Evolutionary conservation across 2,329 filamentous ascomycete genomes (phyloP), one percentile per base, ranked within the genome.

Genomic region (Pezicula neosporulosa): DNA sequence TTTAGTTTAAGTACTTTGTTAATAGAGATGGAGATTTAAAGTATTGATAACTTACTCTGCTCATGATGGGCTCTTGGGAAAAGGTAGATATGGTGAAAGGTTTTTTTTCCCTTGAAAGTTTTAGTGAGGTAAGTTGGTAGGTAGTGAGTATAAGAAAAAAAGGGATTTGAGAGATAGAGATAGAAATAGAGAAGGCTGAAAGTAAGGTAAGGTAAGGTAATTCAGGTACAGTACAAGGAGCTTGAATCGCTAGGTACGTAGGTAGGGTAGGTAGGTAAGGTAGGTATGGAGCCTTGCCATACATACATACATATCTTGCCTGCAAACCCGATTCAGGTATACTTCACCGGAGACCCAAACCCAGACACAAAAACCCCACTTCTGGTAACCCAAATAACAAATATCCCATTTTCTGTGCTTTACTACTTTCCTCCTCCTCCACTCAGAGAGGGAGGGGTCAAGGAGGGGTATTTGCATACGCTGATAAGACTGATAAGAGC

Each of bases 401-500:
- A 18, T 21, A 2, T 18, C 27, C n/a, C 44, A 7, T 33, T 24
- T 10, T 19, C 12, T 9, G 30, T 24, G 3, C 24, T 24, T 24
- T n/a, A n/a, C n/a, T n/a, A n/a, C n/a, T n/a, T 24, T 24, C 21
- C 21, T 24, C 21, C 21, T 24, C 24, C 24, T 24, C 24, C 24
- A 24, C 24, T 6, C 24, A 24, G 7, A 6, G 21, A 24, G 21
- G 27, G 18, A n/a, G 44, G 44, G 44, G 44, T 46, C 44, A 4
- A n/a, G 21, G 24, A 19, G 35, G 44, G 33, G 28, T n/a, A 27
- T 24, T 24, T 24, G 24, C 24, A 24, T 24, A 6, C 5, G 24
- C 24, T 24, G 24, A 48, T 48, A 48, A 28, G 47, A 36, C 19
- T 24, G 47, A 48, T 48, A 48, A 48, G 47, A 28, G 21, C 42